Evolutionary conservation across 257 asterid genomes (phyloP).

Genomic region (Verbena officinalis): DNA sequence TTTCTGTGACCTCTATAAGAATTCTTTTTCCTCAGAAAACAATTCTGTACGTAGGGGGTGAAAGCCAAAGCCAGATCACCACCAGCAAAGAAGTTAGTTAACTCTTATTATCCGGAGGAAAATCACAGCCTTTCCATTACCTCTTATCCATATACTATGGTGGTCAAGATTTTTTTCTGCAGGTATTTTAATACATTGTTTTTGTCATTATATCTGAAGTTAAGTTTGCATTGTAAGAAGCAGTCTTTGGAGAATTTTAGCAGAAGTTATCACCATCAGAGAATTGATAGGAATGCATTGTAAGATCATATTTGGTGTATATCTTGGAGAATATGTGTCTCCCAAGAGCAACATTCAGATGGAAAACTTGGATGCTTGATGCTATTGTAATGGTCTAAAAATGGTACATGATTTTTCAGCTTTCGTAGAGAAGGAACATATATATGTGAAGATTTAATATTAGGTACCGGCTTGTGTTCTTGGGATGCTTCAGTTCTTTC

Average conservation of each 20-base stretch:
- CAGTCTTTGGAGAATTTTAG: too few species aligned
- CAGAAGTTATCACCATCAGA: constrained; percentile 90
- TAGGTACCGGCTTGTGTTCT: constrained; percentile 15
- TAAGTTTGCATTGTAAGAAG: too few species aligned
- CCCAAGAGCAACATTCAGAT: constrained; percentile 93
- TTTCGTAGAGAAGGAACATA: constrained; percentile 20
- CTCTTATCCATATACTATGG: constrained; percentile 91
- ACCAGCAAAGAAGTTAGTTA: constrained; percentile 38
- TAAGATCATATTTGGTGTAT: constrained; percentile 95
- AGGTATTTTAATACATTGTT: too few species aligned
- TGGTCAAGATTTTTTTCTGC: constrained; percentile 88
- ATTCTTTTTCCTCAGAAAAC: constrained; percentile 32
- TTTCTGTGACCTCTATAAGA: not conserved
- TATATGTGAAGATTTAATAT: constrained; percentile 29
- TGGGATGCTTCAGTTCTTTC: constrained; percentile 24
- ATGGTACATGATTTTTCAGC: constrained; percentile 22
- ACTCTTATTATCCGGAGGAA: constrained; percentile 52
- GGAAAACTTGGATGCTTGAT: constrained; percentile 81
- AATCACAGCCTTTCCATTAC: constrained; percentile 62
- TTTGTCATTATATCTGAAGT: too few species aligned
- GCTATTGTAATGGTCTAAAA: constrained; percentile 13
- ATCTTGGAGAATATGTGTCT: constrained; percentile 96
- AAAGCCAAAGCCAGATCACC: constrained; percentile 36
- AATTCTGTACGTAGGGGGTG: constrained; percentile 33
- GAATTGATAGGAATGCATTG: constrained; percentile 81